These are phyloP conservation scores for Trypethelium eluteriae DNA, from an alignment of 495 filamentous ascomycete species.

Conservation along the genomic window DNA sequence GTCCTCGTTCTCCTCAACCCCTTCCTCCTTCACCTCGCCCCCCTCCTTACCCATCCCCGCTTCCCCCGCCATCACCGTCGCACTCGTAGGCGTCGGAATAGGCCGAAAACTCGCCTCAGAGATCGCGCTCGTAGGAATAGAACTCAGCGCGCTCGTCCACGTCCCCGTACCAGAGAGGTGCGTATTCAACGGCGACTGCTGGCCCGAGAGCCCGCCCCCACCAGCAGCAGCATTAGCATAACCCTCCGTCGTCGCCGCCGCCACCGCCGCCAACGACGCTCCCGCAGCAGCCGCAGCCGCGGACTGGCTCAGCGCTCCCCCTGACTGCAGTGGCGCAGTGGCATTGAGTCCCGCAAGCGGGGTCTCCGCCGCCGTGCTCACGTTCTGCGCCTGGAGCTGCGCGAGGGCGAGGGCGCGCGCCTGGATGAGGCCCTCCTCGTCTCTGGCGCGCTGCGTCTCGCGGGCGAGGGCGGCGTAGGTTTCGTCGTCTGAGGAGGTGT, in stretches of 20 bases:
- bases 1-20: neutral
- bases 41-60: neutral
- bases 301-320: too few relatives aligned
- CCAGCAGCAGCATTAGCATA: neutral
- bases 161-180: neutral
- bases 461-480: neutral
- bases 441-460: constrained; percentile 1
- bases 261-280: too few relatives aligned
- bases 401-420: neutral
- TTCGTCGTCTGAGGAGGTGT: neutral
- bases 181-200: neutral
- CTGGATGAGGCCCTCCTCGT: constrained; percentile 4
- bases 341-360: too few relatives aligned
- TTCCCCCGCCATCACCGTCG: neutral
- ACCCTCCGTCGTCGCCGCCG: neutral
- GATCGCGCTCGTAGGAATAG: neutral
- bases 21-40: constrained; percentile 1
- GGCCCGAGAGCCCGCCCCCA: neutral
- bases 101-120: constrained; percentile 10
- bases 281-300: too few relatives aligned
- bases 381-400: neutral
- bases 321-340: too few relatives aligned
- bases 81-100: neutral
- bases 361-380: too few relatives aligned
- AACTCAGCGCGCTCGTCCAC: neutral